phyloP scores from a whole-genome alignment of 192 early-diverging fungal genomes.

The Kappamyces sp. region DNA sequence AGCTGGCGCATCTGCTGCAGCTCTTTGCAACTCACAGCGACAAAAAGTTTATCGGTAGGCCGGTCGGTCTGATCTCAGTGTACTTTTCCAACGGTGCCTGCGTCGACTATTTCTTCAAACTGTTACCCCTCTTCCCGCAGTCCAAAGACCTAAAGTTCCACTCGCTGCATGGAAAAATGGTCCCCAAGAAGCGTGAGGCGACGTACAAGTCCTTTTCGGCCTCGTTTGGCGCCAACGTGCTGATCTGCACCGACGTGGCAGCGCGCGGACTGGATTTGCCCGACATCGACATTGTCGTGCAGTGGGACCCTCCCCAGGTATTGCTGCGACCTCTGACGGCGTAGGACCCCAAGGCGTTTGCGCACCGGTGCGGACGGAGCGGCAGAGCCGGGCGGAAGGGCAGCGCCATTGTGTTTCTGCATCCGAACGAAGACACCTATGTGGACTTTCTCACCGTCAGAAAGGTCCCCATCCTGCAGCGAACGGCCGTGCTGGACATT shows the following conservation, averaged over 20 bases:
- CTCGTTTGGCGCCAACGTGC: conserved; percentile 61
- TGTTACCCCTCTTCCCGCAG: conserved; percentile 25
- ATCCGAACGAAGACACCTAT: conserved; percentile 79
- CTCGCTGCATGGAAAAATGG: conserved; percentile 92
- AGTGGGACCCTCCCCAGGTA: conserved; percentile 84
- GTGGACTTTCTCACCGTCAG: conserved; percentile 67
- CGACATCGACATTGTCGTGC: conserved; percentile 90
- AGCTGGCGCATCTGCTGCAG: conserved; percentile 68
- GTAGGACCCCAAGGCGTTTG: conserved; percentile 84
- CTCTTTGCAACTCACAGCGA: conserved; percentile 49
- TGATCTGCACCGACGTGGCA: conserved; percentile 94
- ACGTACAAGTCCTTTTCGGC: conserved; percentile 71
- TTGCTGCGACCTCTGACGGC: too few relatives aligned
- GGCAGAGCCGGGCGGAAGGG: conserved; percentile 82
- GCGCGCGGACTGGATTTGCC: conserved; percentile 93
- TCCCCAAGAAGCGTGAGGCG: conserved; percentile 74
- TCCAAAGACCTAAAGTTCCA: conserved; percentile 53
- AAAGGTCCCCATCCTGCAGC: conserved; percentile 71
- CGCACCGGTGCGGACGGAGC: conserved; percentile 92
- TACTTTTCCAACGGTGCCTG: conserved; percentile 95
- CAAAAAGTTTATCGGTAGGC: conserved; percentile 67
- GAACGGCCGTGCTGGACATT: conserved; percentile 50
- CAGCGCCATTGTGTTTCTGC: conserved; percentile 79
- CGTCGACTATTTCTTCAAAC: conserved; percentile 90
- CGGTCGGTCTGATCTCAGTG: conserved; percentile 23